Percentiles rank a stretch among this genome's conserved stretches.
phyloP scores from a whole-genome alignment of 441 rosid genomes.

The Daphne laureola region DNA sequence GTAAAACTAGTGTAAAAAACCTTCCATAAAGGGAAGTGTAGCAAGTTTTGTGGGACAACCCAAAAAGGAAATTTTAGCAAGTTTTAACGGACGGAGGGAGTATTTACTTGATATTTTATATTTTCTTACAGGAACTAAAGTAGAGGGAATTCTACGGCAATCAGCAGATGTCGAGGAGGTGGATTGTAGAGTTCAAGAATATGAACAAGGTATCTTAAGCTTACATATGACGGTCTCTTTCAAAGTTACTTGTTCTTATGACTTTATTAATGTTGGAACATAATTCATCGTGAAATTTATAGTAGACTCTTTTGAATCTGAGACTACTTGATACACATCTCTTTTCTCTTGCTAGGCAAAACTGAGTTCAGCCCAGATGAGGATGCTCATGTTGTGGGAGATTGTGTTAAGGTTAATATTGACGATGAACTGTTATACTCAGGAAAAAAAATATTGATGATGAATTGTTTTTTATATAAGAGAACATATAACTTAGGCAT shows the following conservation, averaged over 20 bases:
- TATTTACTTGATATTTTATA: slow-evolving; percentile 1
- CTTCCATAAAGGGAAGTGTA: too few relatives aligned
- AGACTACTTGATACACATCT: slow-evolving; percentile 13
- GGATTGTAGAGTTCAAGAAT: slow-evolving; percentile 88
- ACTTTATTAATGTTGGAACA: slow-evolving; percentile 5
- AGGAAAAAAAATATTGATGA: too few relatives aligned
- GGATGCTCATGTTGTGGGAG: slow-evolving; percentile 98
- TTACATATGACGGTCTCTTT: slow-evolving; percentile 14
- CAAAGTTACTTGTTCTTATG: not conserved
- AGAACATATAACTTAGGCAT: slow-evolving; percentile 15
- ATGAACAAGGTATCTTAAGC: slow-evolving; percentile 70
- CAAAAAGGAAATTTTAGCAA: too few relatives aligned
- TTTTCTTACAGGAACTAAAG: slow-evolving; percentile 58
- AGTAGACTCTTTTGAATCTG: slow-evolving; percentile 7
- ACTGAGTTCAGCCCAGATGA: slow-evolving; percentile 76
- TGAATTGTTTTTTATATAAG: slow-evolving; percentile 13
- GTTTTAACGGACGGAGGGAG: too few relatives aligned
- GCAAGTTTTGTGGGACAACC: too few relatives aligned
- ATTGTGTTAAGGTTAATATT: slow-evolving; percentile 88
- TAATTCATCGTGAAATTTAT: too few relatives aligned
- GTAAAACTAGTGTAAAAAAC: too few relatives aligned
- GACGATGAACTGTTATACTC: slow-evolving; percentile 11
- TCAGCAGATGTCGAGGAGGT: slow-evolving; percentile 99
- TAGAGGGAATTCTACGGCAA: slow-evolving; percentile 91
- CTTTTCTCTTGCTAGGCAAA: slow-evolving; percentile 47